phyloP scores from a whole-genome alignment of 129 eudicot genomes.

The Scalesia atractyloides region DNA sequence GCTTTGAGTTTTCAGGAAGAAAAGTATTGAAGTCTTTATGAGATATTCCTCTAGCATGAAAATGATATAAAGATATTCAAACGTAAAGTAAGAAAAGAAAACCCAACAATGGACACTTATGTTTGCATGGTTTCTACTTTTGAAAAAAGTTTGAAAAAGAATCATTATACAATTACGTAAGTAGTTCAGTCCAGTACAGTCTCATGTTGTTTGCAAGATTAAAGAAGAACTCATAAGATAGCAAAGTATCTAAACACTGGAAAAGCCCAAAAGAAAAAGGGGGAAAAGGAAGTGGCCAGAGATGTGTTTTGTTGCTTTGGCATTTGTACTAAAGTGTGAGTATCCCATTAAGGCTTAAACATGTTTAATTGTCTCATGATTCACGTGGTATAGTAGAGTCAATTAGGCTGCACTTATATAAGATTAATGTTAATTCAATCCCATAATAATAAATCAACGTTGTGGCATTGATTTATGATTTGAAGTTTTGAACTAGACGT shows the following conservation, averaged over 20 bases:
- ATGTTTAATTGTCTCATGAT: background rate
- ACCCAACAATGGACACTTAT: background rate
- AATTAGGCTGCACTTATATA: background rate
- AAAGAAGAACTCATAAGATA: slow-evolving; percentile 6
- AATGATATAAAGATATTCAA: background rate
- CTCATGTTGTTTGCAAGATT: slow-evolving; percentile 15
- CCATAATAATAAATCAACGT: background rate
- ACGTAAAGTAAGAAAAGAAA: background rate
- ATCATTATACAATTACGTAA: too few species aligned
- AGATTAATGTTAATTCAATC: background rate
- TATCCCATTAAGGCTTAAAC: background rate
- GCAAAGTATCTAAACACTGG: slow-evolving; percentile 17
- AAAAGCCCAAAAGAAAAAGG: slow-evolving; percentile 1
- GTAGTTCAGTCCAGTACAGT: background rate
- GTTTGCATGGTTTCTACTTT: background rate
- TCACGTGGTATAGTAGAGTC: background rate
- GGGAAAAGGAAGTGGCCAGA: slow-evolving; percentile 6
- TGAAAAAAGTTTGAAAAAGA: too few species aligned
- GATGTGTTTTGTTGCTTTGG: slow-evolving; percentile 15
- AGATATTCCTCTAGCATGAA: background rate
- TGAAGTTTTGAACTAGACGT: background rate
- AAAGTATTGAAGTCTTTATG: slow-evolving; percentile 4
- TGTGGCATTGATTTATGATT: background rate
- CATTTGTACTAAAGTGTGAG: background rate
- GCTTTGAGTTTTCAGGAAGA: slow-evolving; percentile 6